phyloP scores from a whole-genome alignment of 768 basidiomycete genomes.

The Suillus plorans region DNA sequence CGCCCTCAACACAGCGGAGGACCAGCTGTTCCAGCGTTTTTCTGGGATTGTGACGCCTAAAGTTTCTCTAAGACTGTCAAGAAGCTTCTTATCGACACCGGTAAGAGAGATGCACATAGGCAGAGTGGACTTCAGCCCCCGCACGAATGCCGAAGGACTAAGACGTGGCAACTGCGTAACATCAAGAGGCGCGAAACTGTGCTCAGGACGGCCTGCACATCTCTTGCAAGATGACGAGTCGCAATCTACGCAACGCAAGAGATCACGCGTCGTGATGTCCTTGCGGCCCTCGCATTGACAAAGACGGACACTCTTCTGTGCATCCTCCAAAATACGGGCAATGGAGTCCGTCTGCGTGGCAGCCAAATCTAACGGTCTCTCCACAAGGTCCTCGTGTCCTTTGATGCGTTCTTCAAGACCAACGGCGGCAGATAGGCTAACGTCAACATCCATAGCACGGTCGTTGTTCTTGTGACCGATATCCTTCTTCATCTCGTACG shows the following conservation, averaged over 20 bases:
- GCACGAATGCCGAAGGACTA: slow-evolving; percentile 71
- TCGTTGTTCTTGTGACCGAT: slow-evolving; percentile 30
- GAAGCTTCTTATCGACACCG: slow-evolving; percentile 45
- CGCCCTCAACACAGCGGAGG: slow-evolving; percentile 60
- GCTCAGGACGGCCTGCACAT: slow-evolving; percentile 90
- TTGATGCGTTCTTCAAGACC: slow-evolving; percentile 54
- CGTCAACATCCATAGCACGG: slow-evolving; percentile 53
- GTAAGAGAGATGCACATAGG: slow-evolving; percentile 82
- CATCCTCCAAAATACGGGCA: slow-evolving; percentile 56
- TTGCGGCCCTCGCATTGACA: slow-evolving; percentile 91
- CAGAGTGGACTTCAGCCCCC: slow-evolving; percentile 71
- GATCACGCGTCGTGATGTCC: slow-evolving; percentile 64
- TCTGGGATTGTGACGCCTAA: slow-evolving; percentile 45
- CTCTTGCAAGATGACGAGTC: slow-evolving; percentile 76
- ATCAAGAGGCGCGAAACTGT: slow-evolving; percentile 65
- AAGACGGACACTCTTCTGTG: slow-evolving; percentile 70
- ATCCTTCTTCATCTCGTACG: slow-evolving; percentile 66
- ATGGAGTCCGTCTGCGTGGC: slow-evolving; percentile 48
- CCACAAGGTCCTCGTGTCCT: slow-evolving; percentile 67
- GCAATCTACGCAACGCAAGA: slow-evolving; percentile 76
- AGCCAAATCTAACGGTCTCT: slow-evolving; percentile 69
- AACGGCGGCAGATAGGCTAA: slow-evolving; percentile 13
- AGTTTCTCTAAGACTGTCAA: slow-evolving; percentile 49
- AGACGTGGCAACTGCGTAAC: slow-evolving; percentile 54
- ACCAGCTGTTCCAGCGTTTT: slow-evolving; percentile 70